Base-by-base conservation (phyloP, 352 stramenopile genomes). In the Aphanomyces euteiches region DNA sequence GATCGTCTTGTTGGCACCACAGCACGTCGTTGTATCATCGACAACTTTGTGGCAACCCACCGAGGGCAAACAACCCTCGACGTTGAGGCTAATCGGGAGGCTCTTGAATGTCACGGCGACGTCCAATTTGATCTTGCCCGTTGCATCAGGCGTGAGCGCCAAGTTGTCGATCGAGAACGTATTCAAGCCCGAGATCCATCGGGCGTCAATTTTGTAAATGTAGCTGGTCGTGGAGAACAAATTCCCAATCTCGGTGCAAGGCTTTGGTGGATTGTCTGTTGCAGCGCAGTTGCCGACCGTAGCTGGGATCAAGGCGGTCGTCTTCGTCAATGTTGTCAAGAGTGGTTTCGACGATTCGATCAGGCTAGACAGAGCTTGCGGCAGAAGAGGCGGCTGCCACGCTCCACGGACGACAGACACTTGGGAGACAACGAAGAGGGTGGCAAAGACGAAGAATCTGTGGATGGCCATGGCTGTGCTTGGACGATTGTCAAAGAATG, bases 101-200 rank as follows among this genome's bases (percentile, higher is more conserved):
- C 48, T 47, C 15, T 61, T 47, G 39, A 70, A 70, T 21, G 10
- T 70, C 13, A 53, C 64, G 37, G 40, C 36, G 37, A 12, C 54
- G 39, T 60, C 43, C 38, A 70, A 7, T 3, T 47, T 56, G 10
- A 70, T 40, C 2, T 21, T n/a, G 19, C 64, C 64, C 19, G 36
- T 21, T 28, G 28, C 28, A 34, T 70, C 64, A 12, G 34, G 50
- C 12, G 64, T 47, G 43, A 70, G 53, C 21, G 37, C 39, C 3
- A 70, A 34, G 3, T 38, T 70, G 13, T 54, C 40, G 10, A 70
- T 17, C 40, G 17, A 63, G 43, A 70, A n/a, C n/a, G 43, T 70
- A 41, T 70, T 70, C 15, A 70, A 39, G 17, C 64, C 64, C 36
- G 64, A 70, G n/a, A 70, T 70, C 64, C 64, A 70, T 17, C 64